Evolutionary conservation across 257 asterid species (phyloP).

Genomic region (Parsonsia alboflavescens): DNA sequence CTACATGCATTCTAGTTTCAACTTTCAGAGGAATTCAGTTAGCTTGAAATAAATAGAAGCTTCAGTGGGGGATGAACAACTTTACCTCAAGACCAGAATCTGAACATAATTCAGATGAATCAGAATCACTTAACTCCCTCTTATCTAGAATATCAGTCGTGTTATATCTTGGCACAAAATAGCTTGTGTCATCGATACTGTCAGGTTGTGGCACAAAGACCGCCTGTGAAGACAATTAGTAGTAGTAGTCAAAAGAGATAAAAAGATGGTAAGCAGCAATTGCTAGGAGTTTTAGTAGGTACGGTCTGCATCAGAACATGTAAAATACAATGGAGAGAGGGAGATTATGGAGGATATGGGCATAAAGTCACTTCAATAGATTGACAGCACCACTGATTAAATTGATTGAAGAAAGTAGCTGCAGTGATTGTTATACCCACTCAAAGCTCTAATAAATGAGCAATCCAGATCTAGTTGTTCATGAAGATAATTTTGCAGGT

Average conservation of each 20-base stretch:
- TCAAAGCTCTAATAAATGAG: not conserved
- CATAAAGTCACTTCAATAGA: not conserved
- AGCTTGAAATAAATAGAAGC: not conserved
- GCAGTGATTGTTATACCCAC: not conserved
- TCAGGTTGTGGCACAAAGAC: constrained; percentile 92
- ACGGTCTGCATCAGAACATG: not conserved
- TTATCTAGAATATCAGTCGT: constrained; percentile 49
- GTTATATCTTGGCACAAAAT: constrained; percentile 71
- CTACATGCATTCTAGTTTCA: not conserved
- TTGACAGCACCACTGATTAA: not conserved
- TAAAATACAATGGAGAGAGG: not conserved
- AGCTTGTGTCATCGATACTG: constrained; percentile 80
- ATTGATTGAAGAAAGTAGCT: not conserved
- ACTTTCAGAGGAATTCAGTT: not conserved
- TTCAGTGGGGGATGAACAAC: not conserved
- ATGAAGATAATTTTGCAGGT: not conserved
- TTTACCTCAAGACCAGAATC: constrained; percentile 28
- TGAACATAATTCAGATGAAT: constrained; percentile 45
- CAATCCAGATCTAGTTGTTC: not conserved
- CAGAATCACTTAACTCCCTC: constrained; percentile 48
- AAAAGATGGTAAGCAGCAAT: not conserved
- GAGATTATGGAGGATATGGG: not conserved
- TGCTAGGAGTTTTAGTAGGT: not conserved
- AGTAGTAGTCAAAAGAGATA: not conserved
- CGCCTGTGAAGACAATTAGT: constrained; percentile 48